Evolutionary conservation across 257 asterid genomes (phyloP).

Genomic region (Fraxinus quadrangulata): DNA sequence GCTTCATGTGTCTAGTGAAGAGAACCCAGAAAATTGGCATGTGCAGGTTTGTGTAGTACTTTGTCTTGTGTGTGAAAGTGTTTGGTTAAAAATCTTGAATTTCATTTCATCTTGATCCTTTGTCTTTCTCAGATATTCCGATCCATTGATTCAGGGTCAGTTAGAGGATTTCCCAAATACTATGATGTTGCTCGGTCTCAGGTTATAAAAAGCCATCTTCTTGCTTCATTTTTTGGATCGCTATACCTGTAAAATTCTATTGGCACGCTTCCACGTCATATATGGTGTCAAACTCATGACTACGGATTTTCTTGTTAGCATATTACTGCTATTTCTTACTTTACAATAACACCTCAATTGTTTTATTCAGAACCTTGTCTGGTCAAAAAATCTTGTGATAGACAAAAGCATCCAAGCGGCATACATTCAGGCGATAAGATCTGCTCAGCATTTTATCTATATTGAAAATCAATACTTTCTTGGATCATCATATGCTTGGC

Average conservation of each 20-base stretch:
- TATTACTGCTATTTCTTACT: conserved; percentile 4
- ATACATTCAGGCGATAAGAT: conserved; percentile 87
- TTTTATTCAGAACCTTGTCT: conserved; percentile 64
- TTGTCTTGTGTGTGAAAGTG: conserved; percentile 21
- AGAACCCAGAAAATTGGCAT: conserved; percentile 78
- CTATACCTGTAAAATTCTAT: no score
- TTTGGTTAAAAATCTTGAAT: conserved; percentile 27
- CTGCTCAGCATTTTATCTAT: conserved; percentile 84
- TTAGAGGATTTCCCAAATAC: conserved; percentile 73
- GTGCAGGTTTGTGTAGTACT: conserved; percentile 69
- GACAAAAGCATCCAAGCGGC: conserved; percentile 88
- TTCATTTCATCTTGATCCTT: conserved; percentile 15
- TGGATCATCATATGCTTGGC: conserved; percentile 94
- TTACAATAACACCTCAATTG: neutral
- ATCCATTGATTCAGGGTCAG: conserved; percentile 91
- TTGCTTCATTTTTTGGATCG: neutral
- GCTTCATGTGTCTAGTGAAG: conserved; percentile 54
- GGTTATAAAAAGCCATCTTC: conserved; percentile 41
- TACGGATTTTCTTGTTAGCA: conserved; percentile 8
- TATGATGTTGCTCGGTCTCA: conserved; percentile 56
- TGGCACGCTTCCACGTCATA: neutral
- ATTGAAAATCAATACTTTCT: conserved; percentile 92
- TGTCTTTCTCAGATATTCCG: conserved; percentile 69
- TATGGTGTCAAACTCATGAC: neutral
- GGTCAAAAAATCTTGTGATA: conserved; percentile 67